These are phyloP conservation scores for Jamesozyma spencerorum DNA, from an alignment of 805 yeast genomes.

Conservation along the genomic window DNA sequence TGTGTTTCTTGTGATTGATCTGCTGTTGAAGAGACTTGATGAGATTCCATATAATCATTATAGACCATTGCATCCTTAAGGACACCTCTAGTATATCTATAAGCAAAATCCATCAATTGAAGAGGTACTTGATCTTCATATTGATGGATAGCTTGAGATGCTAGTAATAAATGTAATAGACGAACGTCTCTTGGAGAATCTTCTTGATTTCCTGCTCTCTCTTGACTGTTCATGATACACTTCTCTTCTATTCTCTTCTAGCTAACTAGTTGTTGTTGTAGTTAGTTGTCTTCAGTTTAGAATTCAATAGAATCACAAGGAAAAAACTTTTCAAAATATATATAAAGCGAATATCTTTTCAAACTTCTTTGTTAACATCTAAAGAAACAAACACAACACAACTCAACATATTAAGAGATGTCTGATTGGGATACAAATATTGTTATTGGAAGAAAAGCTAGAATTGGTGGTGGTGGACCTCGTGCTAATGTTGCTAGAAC, in stretches of 20 bases:
- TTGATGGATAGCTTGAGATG: conserved; percentile 83
- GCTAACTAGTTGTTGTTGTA: no score
- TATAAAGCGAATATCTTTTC: no score
- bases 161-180: conserved; percentile 78
- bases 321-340: no score
- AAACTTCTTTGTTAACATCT: no score
- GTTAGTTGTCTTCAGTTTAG: no score
- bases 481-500: conserved; percentile 76
- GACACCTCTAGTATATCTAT: conserved; percentile 75
- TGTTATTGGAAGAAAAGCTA: conserved; percentile 79
- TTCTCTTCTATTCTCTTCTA: background rate
- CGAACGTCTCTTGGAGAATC: conserved; percentile 55
- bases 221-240: background rate
- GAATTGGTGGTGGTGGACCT: conserved; percentile 84
- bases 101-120: conserved; percentile 95
- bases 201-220: no score
- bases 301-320: no score
- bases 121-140: conserved; percentile 95
- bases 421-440: conserved; percentile 92
- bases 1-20: background rate
- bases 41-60: conserved; percentile 61
- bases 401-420: conserved; percentile 21
- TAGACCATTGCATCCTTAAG: conserved; percentile 83
- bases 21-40: conserved; percentile 9
- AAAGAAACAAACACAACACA: no score